Conservation (phyloP, 2,329 filamentous ascomycete species). For the Gnomoniopsis smithogilvyi region DNA sequence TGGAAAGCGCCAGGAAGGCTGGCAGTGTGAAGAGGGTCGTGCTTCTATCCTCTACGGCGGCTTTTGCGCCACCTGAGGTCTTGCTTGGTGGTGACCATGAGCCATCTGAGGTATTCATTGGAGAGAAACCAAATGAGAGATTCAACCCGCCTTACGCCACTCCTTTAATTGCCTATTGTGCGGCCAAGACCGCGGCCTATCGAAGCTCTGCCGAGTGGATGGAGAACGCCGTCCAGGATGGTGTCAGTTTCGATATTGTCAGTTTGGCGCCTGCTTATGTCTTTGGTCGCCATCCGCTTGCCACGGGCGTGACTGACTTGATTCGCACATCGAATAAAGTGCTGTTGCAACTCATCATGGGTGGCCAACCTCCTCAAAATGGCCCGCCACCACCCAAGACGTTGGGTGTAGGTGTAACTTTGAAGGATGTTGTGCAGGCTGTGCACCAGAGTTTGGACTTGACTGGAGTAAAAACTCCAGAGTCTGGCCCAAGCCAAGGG, state of each 20-base stretch:
- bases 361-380: background rate
- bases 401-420: background rate
- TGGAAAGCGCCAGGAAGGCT: constrained; percentile 17
- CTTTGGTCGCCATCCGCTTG: constrained; percentile 14
- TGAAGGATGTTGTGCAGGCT: constrained; percentile 11
- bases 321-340: constrained; percentile 11
- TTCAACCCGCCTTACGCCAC: constrained; percentile 11
- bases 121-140: constrained; percentile 11
- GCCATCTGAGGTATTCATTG: constrained; percentile 3
- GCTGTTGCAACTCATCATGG: constrained; percentile 4
- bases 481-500: constrained; percentile 7
- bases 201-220: constrained; percentile 14
- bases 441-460: constrained; percentile 13
- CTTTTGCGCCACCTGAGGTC: constrained; percentile 4
- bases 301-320: constrained; percentile 7
- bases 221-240: constrained; percentile 11
- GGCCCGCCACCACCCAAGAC: background rate
- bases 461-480: constrained; percentile 10
- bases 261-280: constrained; percentile 15
- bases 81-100: background rate
- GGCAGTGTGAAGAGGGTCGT: constrained; percentile 20
- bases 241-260: constrained; percentile 16
- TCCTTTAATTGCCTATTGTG: constrained; percentile 13
- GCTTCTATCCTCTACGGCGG: constrained; percentile 16
- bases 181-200: constrained; percentile 17